Base-by-base conservation (phyloP, 495 filamentous ascomycete genomes). In the Podospora pseudopauciseta region DNA sequence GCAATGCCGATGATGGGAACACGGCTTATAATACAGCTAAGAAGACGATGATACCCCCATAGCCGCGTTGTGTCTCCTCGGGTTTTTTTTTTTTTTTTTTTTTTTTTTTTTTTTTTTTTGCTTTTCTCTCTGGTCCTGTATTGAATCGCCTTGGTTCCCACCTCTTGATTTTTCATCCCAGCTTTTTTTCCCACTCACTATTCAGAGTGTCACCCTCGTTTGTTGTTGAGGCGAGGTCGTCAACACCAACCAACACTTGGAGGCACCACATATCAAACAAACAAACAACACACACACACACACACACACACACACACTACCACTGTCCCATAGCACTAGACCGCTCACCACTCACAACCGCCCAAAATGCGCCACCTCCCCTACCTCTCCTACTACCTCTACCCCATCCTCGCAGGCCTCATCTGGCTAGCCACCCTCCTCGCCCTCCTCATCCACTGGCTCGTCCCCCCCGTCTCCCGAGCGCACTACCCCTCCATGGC, bases 401-500 rank as follows among this genome's bases (percentile, higher is more conserved):
- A 96, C 61, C 94, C 94, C 58, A 79, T 97, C 63, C 84, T 97
- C 64, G 92, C 91, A 68, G 89, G 89, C 65, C 78, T 86, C 70
- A 85, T 91, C 79, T 97, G 94, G 94, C 85, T 96, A 62, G 86
- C 87, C 82, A 88, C 79, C 76, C 77, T 85, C 3, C 68, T 86
- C 2, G 82, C 76, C 30, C 81, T 86, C 7, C 72, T 83, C 56
- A 72, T 86, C 71, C 77, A 83, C 70, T 97, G 96, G 96, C 80
- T 86, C 63, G 73, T 83, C 5, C 74, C 89, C 66, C 74, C 89
- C 66, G 73, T 73, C 2, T 84, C 89, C 28, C 73, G 79, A 18
- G 86, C 85, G 0, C 77, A 84, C 72, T 96, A 95, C 72, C 2
- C 77, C 11, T 90, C 87, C 54, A 92, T 94, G 91, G 77, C 80